Evolutionary conservation across 192 early-diverging fungal genomes (phyloP).

Genomic region (Piromyces sp.): DNA sequence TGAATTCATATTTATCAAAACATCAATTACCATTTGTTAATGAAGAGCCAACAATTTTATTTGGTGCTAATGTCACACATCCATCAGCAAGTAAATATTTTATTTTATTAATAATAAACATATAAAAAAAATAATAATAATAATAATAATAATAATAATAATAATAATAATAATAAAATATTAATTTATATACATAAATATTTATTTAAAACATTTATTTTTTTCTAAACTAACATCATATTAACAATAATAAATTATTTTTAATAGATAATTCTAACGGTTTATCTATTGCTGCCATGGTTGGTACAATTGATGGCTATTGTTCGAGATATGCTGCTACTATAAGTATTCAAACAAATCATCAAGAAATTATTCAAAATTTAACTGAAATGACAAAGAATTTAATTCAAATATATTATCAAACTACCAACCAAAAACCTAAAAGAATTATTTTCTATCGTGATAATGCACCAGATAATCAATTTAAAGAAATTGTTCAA

Average conservation of each 20-base stretch:
- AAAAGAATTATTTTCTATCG: neutral
- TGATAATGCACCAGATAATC: slow-evolving; percentile 15
- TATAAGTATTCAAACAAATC: slow-evolving; percentile 17
- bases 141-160: too few relatives aligned
- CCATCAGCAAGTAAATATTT: slow-evolving; percentile 38
- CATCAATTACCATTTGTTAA: slow-evolving; percentile 50
- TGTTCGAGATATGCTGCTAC: slow-evolving; percentile 13
- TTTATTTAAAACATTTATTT: too few relatives aligned
- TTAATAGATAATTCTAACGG: neutral
- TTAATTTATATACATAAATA: too few relatives aligned
- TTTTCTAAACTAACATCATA: too few relatives aligned
- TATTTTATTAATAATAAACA: neutral
- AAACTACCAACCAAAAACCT: slow-evolving; percentile 10
- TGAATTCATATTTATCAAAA: slow-evolving; percentile 51
- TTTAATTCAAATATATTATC: slow-evolving; percentile 13
- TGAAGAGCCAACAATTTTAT: slow-evolving; percentile 54
- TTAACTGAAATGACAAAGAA: slow-evolving; percentile 14
- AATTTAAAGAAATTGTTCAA: slow-evolving; percentile 30
- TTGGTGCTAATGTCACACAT: slow-evolving; percentile 86
- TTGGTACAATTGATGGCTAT: slow-evolving; percentile 10
- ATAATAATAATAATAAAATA: too few relatives aligned
- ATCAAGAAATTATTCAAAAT: slow-evolving; percentile 23
- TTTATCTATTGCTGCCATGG: slow-evolving; percentile 27
- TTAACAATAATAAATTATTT: too few relatives aligned
- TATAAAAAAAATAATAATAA: too few relatives aligned